Base-by-base conservation (phyloP, 768 basidiomycete species). In the Tricholomella constricta region DNA sequence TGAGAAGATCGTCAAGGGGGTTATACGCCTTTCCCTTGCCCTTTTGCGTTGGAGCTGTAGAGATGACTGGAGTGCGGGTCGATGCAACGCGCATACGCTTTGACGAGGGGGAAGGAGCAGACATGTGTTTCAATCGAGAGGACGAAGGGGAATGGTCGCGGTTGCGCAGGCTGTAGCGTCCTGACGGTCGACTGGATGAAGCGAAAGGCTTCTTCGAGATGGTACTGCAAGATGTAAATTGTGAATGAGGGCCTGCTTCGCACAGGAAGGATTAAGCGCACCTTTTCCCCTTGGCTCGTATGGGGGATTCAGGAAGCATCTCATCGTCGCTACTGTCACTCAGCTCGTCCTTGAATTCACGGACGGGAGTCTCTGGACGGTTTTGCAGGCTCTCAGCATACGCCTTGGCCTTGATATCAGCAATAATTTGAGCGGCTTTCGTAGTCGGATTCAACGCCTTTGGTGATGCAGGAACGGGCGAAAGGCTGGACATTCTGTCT, bases 341-440 rank as follows among this genome's bases (percentile, higher is more conserved):
- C n/a, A 82, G 65, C 11, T 75, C 71, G n/a, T 73, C 73, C 35
- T 72, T 60, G 48, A 81, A 75, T 29, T 71, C 65, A 12, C 58
- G 41, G 23, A 61, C 48, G n/a, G 71, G 63, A 40, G 51, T 65
- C 5, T 63, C 65, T 4, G 83, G 79, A 2, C 78, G 76, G 60
- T 77, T 82, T n/a, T 72, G 75, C 22, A 68, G 59, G 6, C 56
- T 72, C 19, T 69, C 72, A 50, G 80, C 82, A 43, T 72, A 77
- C 5, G 82, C 86, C 55, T 72, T 76, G n/a, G 80, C 83, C 69
- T 79, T 87, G 55, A 89, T 87, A 31, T 81, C 72, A 6, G 79
- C 84, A 41, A 90, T 83, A 26, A 88, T 73, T 59, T 76, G 72
- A 14, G 78, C 78, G 2, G 87, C 74, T 64, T 83, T 88, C 23